Percentiles rank a stretch among this genome's conserved stretches.
Conservation (phyloP, 345 rosid genomes). For the Erucastrum elatum region DNA sequence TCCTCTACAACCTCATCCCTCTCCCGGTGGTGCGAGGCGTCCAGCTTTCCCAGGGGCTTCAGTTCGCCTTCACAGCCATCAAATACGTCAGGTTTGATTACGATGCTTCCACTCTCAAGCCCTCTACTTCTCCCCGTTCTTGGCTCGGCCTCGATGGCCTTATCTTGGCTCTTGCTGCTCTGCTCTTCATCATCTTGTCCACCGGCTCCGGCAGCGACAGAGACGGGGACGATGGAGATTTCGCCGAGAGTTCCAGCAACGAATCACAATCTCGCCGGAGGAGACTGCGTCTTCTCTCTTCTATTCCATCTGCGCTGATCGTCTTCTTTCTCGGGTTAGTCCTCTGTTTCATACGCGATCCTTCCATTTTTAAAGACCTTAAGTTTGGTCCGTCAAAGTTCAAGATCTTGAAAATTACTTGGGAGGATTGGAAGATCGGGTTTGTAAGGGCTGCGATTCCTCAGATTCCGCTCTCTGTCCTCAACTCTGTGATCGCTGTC, state of each 20-base stretch:
- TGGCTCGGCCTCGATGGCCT: conserved; percentile 88
- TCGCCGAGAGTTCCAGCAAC: not conserved
- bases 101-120: conserved; percentile 57
- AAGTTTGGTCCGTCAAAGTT: conserved; percentile 71
- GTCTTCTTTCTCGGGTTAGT: conserved; percentile 36
- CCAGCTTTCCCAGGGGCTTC: conserved; percentile 92
- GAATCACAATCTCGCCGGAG: conserved; percentile 23
- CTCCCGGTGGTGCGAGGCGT: conserved; percentile 90
- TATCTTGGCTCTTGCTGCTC: conserved; percentile 55
- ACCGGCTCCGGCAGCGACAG: conserved; percentile 62
- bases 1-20: conserved; percentile 1
- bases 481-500: conserved; percentile 85
- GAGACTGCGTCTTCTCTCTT: conserved; percentile 53
- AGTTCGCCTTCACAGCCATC: conserved; percentile 84
- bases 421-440: conserved; percentile 91
- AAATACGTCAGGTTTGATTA: conserved; percentile 74
- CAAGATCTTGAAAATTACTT: conserved; percentile 51
- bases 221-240: not conserved
- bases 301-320: conserved; percentile 70
- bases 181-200: conserved; percentile 57
- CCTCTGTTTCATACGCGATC: conserved; percentile 15
- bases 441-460: conserved; percentile 82
- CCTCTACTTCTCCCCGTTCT: conserved; percentile 60
- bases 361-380: conserved; percentile 32
- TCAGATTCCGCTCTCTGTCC: conserved; percentile 74